These are phyloP conservation scores for Dendrostoma leiphaemia DNA, from an alignment of 2,329 filamentous ascomycete genomes.

Conservation along the genomic window DNA sequence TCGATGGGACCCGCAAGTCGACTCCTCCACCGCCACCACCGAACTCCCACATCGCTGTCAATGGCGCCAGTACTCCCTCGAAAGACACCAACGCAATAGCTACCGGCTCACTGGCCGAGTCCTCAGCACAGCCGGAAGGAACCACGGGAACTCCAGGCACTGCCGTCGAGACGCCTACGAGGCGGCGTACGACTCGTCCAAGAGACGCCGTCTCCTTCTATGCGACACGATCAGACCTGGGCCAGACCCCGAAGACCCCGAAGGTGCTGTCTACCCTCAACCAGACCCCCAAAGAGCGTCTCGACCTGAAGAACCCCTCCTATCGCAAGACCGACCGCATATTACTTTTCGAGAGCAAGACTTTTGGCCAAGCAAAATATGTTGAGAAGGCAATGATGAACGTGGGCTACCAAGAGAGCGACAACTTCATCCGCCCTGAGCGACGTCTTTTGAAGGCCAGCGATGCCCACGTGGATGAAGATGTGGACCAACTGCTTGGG, in stretches of 20 bases:
- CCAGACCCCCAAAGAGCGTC: constrained; percentile 75
- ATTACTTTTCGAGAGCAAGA: constrained; percentile 78
- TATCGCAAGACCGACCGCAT: constrained; percentile 80
- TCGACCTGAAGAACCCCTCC: constrained; percentile 74
- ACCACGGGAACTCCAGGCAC: constrained; percentile 21
- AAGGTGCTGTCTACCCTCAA: constrained; percentile 75
- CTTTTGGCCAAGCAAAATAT: constrained; percentile 81
- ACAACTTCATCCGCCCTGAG: constrained; percentile 79
- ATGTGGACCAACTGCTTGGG: constrained; percentile 45
- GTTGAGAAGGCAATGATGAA: constrained; percentile 96
- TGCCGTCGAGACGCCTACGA: constrained; percentile 35
- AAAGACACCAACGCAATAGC: constrained; percentile 38
- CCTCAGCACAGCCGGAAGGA: constrained; percentile 41
- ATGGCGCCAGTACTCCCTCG: constrained; percentile 45
- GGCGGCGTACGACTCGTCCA: constrained; percentile 44
- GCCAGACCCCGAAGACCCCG: constrained; percentile 50
- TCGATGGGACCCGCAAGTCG: constrained; percentile 69
- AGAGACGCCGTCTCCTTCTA: constrained; percentile 54
- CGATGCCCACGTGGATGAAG: constrained; percentile 59
- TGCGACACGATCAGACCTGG: constrained; percentile 44
- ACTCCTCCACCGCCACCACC: constrained; percentile 35
- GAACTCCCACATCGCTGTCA: constrained; percentile 21
- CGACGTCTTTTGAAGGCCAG: constrained; percentile 65
- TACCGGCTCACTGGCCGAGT: constrained; percentile 31
- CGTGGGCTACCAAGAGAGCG: constrained; percentile 93